Percentiles rank a stretch among this genome's conserved stretches.
Conservation (phyloP, 345 rosid species). For the Eucalyptus curtisii region DNA sequence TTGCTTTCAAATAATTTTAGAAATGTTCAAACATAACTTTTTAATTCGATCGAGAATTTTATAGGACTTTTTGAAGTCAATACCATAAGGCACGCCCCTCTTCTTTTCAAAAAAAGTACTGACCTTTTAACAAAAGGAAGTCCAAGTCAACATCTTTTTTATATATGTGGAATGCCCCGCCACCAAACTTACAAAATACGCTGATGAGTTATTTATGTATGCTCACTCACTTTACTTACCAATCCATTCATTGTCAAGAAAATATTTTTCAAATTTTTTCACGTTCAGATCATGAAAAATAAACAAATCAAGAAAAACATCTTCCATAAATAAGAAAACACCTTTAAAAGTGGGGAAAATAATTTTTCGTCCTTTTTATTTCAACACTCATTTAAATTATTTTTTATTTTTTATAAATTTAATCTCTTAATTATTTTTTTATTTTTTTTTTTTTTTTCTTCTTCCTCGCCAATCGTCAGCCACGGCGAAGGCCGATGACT, state of each 20-base stretch:
- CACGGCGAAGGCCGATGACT: rapidly evolving
- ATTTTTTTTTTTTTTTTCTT: rapidly evolving
- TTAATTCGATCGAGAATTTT: not conserved
- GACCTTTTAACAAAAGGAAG: not conserved
- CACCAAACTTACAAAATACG: not conserved
- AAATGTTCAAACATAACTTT: not conserved
- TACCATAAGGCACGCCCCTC: not conserved
- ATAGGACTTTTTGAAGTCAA: not conserved
- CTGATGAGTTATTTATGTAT: not conserved
- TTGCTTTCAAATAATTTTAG: not conserved
- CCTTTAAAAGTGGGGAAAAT: too few species aligned
- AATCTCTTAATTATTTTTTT: too few species aligned
- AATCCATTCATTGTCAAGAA: too few species aligned
- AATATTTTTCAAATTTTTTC: too few species aligned
- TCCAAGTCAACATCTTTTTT: not conserved
- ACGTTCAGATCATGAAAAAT: too few species aligned
- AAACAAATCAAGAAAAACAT: too few species aligned
- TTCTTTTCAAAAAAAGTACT: not conserved
- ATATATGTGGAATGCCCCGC: not conserved
- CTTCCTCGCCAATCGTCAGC: rapidly evolving
- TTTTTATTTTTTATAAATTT: too few species aligned
- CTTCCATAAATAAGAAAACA: too few species aligned
- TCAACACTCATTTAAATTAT: too few species aligned
- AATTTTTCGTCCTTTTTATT: too few species aligned
- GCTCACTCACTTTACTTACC: too few species aligned